Percentiles rank a stretch among this genome's conserved stretches.
phyloP scores from a whole-genome alignment of 2,329 filamentous ascomycete species.

The Ophiognomonia clavigignenti-juglandacearum region DNA sequence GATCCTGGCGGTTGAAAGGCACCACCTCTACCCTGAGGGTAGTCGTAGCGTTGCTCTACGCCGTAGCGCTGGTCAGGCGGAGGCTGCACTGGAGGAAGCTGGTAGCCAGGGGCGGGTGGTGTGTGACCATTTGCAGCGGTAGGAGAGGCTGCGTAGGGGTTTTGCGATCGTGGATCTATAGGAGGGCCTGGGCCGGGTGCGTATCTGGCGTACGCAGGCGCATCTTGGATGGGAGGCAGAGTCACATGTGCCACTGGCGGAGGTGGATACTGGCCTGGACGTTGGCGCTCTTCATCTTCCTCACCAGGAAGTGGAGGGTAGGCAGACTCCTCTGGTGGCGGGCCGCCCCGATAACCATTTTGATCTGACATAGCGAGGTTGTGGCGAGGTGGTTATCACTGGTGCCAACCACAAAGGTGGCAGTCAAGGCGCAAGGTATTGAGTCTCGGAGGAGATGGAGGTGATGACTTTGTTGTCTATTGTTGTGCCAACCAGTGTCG shows the following conservation, averaged over 20 bases:
- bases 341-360: constrained; percentile 28
- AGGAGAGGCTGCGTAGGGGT: constrained; percentile 20
- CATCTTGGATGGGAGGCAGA: constrained; percentile 46
- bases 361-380: constrained; percentile 32
- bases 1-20: constrained; percentile 13
- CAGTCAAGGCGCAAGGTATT: no score
- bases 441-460: no score
- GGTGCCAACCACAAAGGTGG: not conserved
- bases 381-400: not conserved
- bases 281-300: constrained; percentile 35
- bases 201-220: constrained; percentile 31
- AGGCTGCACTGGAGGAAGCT: constrained; percentile 19
- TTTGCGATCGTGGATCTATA: constrained; percentile 27
- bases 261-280: constrained; percentile 24
- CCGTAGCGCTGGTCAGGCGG: constrained; percentile 14
- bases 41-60: constrained; percentile 19
- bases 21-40: not conserved
- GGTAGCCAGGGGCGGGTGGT: constrained; percentile 28
- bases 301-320: constrained; percentile 38
- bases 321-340: constrained; percentile 33
- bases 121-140: constrained; percentile 39
- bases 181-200: constrained; percentile 26
- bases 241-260: constrained; percentile 39
- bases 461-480: no score
- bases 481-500: no score